Evolutionary conservation across 75 land plant genomes (phyloP).

Genomic region (Picea glauca): DNA sequence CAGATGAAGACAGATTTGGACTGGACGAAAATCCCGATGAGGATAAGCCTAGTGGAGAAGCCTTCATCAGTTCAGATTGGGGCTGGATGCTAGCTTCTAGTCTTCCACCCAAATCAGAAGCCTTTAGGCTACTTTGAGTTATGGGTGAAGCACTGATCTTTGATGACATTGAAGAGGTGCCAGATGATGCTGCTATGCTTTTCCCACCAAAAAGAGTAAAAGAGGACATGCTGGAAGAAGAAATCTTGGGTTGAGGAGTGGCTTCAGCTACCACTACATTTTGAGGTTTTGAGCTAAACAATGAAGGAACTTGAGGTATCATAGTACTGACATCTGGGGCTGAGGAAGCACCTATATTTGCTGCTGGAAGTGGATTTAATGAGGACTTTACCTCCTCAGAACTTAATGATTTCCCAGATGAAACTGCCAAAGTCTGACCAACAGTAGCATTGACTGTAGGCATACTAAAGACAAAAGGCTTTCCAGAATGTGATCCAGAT

Average conservation of each 20-base stretch:
- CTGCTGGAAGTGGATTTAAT: neutral
- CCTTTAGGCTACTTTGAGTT: neutral
- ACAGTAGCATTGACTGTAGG: neutral
- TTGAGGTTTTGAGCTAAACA: slow-evolving; percentile 4
- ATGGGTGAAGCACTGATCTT: neutral
- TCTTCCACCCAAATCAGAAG: neutral
- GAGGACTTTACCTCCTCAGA: slow-evolving; percentile 4
- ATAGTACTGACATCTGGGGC: neutral
- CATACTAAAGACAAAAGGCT: slow-evolving; percentile 6
- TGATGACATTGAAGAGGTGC: neutral
- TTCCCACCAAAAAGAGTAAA: neutral
- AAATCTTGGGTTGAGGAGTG: neutral
- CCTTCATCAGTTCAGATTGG: neutral
- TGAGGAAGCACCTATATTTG: neutral
- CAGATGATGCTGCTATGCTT: neutral
- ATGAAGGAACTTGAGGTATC: neutral
- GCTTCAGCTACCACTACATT: neutral
- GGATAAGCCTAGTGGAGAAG: neutral
- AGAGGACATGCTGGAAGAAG: neutral
- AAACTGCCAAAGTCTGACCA: neutral
- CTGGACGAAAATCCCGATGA: neutral
- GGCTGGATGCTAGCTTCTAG: neutral
- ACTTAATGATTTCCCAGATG: neutral
- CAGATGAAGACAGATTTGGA: neutral
- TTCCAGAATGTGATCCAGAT: neutral